Evolutionary conservation across 2,329 filamentous ascomycete species (phyloP), one percentile per base, ranked within the genome.

Genomic region (Ceratocystis diversiconidia): DNA sequence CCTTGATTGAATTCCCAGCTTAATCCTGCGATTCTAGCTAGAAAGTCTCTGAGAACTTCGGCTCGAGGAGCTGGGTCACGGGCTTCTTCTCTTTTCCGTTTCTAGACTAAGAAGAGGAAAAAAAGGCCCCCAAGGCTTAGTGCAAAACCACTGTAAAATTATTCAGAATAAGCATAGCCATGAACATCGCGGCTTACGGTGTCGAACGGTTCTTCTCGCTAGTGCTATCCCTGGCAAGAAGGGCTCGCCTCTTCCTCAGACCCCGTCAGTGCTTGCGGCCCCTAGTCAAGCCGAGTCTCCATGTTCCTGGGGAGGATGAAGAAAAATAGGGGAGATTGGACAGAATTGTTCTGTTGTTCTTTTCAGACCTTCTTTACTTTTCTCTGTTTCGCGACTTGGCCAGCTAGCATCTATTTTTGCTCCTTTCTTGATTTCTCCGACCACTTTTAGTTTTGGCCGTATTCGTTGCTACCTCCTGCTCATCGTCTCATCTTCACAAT

Each of bases 341-440:
- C 25, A 25, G 52, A 57, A 32, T 57, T 57, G 52, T 57, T 57
- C 52, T 30, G 52, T 57, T 57, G 52, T 57, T 57, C 52, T 32
- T 57, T 57, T 57, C 52, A 57, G 52, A 32, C 52, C 52, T 57
- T 57, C 52, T 57, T 57, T 57, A 30, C 52, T 57, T 57, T 57
- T 32, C 52, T 57, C 52, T 57, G 52, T 57, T 57, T 57, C 52
- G 52, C 15, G 52, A 57, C 52, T 30, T 57, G 52, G 52, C 52
- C 52, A 57, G 52, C 52, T 57, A 57, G 52, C 52, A 32, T 57
- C 52, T 57, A 57, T 57, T 57, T 57, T 57, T 57, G 48, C 48
- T 57, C 25, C n/a, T 19, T 17, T 57, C 25, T 57, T 17, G 10
- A 57, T 57, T 57, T 57, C 52, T 57, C 28, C 52, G 15, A 57